A percentile compares a stretch with the other conserved stretches of the same genome.
Evolutionary conservation across 1,284 basidiomycete species (phyloP).

Genomic region (Erythrobasidium hasegawianum): DNA sequence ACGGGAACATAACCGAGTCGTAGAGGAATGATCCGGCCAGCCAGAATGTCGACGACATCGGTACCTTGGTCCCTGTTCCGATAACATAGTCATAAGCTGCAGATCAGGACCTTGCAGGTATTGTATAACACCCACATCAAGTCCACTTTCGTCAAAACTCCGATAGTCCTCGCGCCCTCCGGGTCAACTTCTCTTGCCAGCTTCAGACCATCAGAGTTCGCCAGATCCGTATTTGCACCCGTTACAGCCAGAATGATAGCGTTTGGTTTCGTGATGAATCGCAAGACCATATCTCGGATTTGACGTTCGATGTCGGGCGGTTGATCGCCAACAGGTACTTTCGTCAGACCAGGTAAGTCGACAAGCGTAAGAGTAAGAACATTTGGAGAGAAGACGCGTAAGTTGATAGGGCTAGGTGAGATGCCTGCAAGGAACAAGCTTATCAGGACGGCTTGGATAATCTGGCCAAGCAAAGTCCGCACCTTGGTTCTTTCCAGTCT

Average conservation of each 20-base stretch:
- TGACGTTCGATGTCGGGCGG: conserved; percentile 97
- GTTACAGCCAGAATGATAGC: conserved; percentile 86
- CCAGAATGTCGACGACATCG: conserved; percentile 96
- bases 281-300: conserved; percentile 92
- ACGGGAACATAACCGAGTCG: conserved; percentile 96
- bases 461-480: conserved; percentile 35
- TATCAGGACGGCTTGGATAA: conserved; percentile 1
- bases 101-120: not conserved
- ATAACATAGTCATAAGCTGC: not conserved
- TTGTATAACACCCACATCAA: conserved; percentile 69
- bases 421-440: conserved; percentile 60
- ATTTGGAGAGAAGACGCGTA: conserved; percentile 93
- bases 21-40: conserved; percentile 88
- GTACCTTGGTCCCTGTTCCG: conserved; percentile 80
- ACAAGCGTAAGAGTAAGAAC: conserved; percentile 95
- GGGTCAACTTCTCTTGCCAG: conserved; percentile 94
- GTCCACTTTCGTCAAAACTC: conserved; percentile 96
- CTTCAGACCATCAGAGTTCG: conserved; percentile 96
- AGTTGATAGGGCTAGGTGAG: conserved; percentile 91
- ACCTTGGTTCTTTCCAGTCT: conserved; percentile 92
- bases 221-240: conserved; percentile 92
- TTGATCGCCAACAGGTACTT: conserved; percentile 92
- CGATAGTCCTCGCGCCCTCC: conserved; percentile 89
- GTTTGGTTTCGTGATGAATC: conserved; percentile 88
- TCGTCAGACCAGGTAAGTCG: conserved; percentile 93